Conservation (phyloP, 75 land plant species). For the Picea glauca region DNA sequence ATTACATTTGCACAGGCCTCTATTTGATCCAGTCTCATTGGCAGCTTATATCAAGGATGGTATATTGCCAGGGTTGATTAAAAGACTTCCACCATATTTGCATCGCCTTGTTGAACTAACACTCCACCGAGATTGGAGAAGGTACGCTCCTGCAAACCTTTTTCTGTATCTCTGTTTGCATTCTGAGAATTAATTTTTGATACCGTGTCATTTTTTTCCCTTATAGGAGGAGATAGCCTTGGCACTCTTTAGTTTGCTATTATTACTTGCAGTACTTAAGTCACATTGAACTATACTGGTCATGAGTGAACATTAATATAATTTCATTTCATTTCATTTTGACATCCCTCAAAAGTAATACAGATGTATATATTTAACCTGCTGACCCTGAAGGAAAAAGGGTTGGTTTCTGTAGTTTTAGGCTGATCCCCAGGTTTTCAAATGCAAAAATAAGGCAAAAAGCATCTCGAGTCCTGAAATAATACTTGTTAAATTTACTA, state of each 20-base stretch:
- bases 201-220: too few relatives aligned
- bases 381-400: not conserved
- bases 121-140: conserved; percentile 52
- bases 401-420: not conserved
- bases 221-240: too few relatives aligned
- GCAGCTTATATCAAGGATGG: conserved; percentile 42
- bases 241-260: too few relatives aligned
- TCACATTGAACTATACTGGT: too few relatives aligned
- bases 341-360: not conserved
- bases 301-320: too few relatives aligned
- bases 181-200: not conserved
- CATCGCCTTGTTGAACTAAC: conserved; percentile 57
- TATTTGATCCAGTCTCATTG: conserved; percentile 68
- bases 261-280: too few relatives aligned
- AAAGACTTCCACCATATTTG: conserved; percentile 61
- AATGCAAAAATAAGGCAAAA: not conserved
- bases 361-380: not conserved
- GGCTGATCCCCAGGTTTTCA: not conserved
- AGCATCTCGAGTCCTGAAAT: not conserved
- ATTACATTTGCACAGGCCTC: conserved; percentile 66
- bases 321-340: too few relatives aligned
- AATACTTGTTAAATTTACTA: not conserved
- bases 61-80: conserved; percentile 37
- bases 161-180: not conserved
- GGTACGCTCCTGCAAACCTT: conserved; percentile 24